These are phyloP conservation scores for Auxenochlorella pyrenoidosa DNA, from an alignment of 139 green algal genomes.

Conservation along the genomic window DNA sequence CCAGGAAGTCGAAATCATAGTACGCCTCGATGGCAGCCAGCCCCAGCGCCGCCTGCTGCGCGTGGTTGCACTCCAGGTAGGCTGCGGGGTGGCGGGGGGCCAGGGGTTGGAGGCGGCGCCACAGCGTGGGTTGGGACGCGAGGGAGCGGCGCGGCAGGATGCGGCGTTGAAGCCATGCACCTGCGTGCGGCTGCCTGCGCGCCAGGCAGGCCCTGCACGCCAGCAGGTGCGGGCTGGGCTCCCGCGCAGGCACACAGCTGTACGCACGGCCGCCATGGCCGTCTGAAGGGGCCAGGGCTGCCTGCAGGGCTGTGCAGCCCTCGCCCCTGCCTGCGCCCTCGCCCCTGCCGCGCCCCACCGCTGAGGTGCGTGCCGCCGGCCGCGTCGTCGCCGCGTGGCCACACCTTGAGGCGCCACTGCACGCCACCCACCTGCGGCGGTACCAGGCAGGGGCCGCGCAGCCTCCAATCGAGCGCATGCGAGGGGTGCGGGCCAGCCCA, in stretches of 20 bases:
- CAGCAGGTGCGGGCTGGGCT: too few relatives aligned
- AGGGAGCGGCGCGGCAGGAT: not conserved
- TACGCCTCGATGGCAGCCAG: not conserved
- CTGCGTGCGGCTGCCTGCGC: too few relatives aligned
- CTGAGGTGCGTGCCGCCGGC: conserved; percentile 27
- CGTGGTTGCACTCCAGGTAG: conserved; percentile 32
- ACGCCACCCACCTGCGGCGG: conserved; percentile 14
- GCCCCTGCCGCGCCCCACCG: not conserved
- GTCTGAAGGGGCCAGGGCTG: too few relatives aligned
- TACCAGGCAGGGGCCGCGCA: too few relatives aligned
- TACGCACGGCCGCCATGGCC: too few relatives aligned
- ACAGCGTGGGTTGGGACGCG: not conserved
- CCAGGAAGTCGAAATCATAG: conserved; percentile 25
- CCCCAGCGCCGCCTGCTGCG: not conserved
- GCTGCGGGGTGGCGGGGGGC: not conserved
- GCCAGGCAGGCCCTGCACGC: too few relatives aligned
- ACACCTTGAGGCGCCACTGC: conserved; percentile 36
- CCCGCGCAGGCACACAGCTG: too few relatives aligned
- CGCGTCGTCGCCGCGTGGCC: conserved; percentile 17
- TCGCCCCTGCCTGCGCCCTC: too few relatives aligned
- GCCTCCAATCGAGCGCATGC: too few relatives aligned
- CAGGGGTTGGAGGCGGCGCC: not conserved
- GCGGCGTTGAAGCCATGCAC: too few relatives aligned
- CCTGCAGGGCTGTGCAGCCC: too few relatives aligned
- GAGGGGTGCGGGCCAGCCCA: too few relatives aligned